Evolutionary conservation across 495 filamentous ascomycete species (phyloP), one percentile per base, ranked within the genome.

Genomic region (Trichocladium uniseriatum): DNA sequence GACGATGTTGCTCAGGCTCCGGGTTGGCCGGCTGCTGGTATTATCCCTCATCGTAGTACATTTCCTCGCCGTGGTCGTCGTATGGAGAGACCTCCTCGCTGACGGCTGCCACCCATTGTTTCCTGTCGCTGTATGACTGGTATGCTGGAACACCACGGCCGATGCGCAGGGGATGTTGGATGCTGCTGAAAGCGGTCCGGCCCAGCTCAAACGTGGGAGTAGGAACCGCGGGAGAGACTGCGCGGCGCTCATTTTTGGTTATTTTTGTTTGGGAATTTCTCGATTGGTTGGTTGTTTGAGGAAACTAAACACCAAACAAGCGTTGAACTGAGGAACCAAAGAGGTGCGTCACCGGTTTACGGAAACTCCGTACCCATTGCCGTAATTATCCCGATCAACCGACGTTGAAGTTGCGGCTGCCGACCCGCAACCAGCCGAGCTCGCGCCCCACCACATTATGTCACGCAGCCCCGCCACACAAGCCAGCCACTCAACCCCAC

Each of bases 151-250:
- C 19, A 47, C 31, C 19, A 49, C 40, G 1, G 44, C 34, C 29
- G 53, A 52, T 19, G 38, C 47, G 16, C 44, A 27, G 21, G 53
- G 38, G 42, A 47, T 32, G 49, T 16, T 27, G 32, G 37, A 38
- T 14, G 48, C 36, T n/a, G 49, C 10, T n/a, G 53, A 50, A 1
- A 47, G 42, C 13, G 67, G 54, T 16, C 51, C 52, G 32, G 61
- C 62, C 76, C 76, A 79, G 69, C 76, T 79, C 35, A 77, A 54
- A 24, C 66, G 69, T 4, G 76, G 76, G 32, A 79, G 72, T 1
- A 79, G 63, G 45, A 77, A 79, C 27, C 68, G 60, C n/a, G 76
- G 76, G 27, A 78, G 49, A 19, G 66, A 38, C 37, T 67, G 62
- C 18, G 52, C 37, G 4, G 60, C 22, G 31, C 54, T 59, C 62